These are phyloP conservation scores for Diaporthe aspalathi DNA, from an alignment of 2,329 filamentous ascomycete species.

Conservation along the genomic window DNA sequence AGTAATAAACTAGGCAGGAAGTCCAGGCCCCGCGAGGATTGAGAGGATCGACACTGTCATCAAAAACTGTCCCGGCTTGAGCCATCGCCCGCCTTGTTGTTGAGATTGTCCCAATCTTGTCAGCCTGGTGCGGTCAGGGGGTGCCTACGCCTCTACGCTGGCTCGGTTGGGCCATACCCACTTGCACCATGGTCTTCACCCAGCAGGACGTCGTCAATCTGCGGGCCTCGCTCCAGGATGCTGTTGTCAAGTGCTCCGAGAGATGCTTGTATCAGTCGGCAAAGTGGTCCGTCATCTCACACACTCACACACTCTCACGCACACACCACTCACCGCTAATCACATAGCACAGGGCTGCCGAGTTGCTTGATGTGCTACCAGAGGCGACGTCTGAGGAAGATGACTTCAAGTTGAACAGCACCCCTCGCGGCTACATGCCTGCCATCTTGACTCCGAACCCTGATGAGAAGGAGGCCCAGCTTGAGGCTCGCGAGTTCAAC, in stretches of 20 bases:
- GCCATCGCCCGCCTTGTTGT: background rate
- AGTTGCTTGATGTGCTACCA: conserved; percentile 87
- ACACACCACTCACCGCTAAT: conserved; percentile 17
- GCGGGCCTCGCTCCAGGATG: conserved; percentile 81
- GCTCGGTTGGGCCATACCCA: conserved; percentile 14
- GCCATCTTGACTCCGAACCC: conserved; percentile 65
- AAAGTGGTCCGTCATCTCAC: conserved; percentile 78
- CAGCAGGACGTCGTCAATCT: conserved; percentile 71
- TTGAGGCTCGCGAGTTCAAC: conserved; percentile 83
- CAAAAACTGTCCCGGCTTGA: background rate
- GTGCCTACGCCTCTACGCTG: background rate
- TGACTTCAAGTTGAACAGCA: conserved; percentile 62
- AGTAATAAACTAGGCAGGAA: background rate
- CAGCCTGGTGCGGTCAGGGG: background rate
- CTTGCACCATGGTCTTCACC: conserved; percentile 62
- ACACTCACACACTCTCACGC: too few species aligned
- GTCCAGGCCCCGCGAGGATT: too few species aligned
- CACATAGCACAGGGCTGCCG: conserved; percentile 78
- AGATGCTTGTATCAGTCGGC: conserved; percentile 94
- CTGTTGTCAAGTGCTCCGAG: conserved; percentile 91
- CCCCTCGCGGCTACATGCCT: conserved; percentile 53
- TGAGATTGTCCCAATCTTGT: conserved; percentile 11
- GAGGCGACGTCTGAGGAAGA: conserved; percentile 64
- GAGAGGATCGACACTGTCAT: conserved; percentile 9
- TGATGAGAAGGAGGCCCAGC: conserved; percentile 77